Percentiles rank a stretch among this genome's conserved stretches.
phyloP scores from a whole-genome alignment of 805 yeast species.

The Wickerhamiella hasegawae region DNA sequence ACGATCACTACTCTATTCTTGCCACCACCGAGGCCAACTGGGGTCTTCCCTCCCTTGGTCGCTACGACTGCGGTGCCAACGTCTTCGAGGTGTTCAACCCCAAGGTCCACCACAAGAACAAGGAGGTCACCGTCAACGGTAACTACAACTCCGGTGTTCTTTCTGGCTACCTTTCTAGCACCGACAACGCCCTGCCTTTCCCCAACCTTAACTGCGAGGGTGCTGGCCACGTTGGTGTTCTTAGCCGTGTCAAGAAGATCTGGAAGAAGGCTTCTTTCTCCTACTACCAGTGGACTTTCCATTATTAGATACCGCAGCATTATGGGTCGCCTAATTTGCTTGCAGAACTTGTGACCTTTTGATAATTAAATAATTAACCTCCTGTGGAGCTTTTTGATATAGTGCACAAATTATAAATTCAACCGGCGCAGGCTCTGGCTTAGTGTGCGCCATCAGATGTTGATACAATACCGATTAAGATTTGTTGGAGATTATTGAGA shows the following conservation, averaged over 20 bases:
- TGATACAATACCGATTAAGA: too few relatives aligned
- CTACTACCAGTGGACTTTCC: slow-evolving; percentile 16
- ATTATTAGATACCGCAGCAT: slow-evolving; percentile 10
- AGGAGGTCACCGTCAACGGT: slow-evolving; percentile 7
- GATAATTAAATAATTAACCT: too few relatives aligned
- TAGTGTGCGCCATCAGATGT: too few relatives aligned
- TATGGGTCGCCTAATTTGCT: too few relatives aligned
- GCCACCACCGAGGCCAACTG: slow-evolving; percentile 37
- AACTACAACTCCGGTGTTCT: slow-evolving; percentile 16
- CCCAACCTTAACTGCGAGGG: slow-evolving; percentile 21
- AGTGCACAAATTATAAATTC: too few relatives aligned
- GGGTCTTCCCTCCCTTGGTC: slow-evolving; percentile 34
- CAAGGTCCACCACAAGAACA: slow-evolving; percentile 14
- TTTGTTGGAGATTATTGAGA: too few relatives aligned
- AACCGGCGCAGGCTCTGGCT: too few relatives aligned
- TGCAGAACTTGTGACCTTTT: too few relatives aligned
- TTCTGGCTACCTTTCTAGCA: slow-evolving; percentile 15
- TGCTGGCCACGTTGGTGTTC: slow-evolving; percentile 16
- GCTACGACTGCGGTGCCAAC: slow-evolving; percentile 35
- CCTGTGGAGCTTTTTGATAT: too few relatives aligned
- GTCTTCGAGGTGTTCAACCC: slow-evolving; percentile 30
- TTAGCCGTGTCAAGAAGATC: slow-evolving; percentile 14
- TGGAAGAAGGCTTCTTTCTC: slow-evolving; percentile 17
- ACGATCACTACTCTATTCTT: slow-evolving; percentile 36
- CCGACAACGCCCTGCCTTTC: slow-evolving; percentile 12